A percentile compares a stretch with the other conserved stretches of the same genome.
Conservation (phyloP, 148 eudicot species). For the Nyssa sinensis region DNA sequence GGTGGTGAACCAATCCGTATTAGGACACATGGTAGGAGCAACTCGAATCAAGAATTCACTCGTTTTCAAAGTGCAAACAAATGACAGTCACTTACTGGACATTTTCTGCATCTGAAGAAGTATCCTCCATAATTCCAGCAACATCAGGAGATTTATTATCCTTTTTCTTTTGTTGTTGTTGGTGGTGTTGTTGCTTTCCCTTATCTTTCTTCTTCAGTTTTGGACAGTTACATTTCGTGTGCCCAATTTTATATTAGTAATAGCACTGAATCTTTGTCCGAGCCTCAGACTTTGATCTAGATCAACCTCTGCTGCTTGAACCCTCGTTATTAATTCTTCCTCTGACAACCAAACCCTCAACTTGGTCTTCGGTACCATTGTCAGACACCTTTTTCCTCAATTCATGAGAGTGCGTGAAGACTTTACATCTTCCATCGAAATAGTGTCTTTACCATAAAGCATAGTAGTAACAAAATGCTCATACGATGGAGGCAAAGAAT, state of each 20-base stretch:
- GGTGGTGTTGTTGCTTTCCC: background rate
- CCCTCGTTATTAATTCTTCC: background rate
- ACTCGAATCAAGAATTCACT: background rate
- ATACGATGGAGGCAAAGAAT: too few relatives aligned
- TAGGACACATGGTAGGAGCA: slow-evolving; percentile 2
- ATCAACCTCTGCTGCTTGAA: background rate
- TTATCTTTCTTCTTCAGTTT: background rate
- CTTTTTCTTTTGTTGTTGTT: too few relatives aligned
- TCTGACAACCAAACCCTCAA: background rate
- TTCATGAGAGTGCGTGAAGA: too few relatives aligned
- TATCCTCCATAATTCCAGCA: background rate
- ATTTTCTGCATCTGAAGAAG: background rate
- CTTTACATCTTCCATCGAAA: too few relatives aligned
- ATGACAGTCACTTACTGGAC: background rate
- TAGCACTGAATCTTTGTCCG: background rate
- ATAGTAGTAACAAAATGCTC: too few relatives aligned
- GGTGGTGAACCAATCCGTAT: background rate
- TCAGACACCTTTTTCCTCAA: too few relatives aligned
- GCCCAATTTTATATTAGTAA: background rate
- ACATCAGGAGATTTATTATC: background rate
- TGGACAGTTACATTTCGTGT: background rate
- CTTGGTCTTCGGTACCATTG: background rate
- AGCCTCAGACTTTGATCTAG: background rate
- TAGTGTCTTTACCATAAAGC: too few relatives aligned
- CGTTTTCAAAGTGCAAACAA: too few relatives aligned